Evolutionary conservation across 202 grass and related monocot species (phyloP).

Genomic region (Brachypodium distachyon): DNA sequence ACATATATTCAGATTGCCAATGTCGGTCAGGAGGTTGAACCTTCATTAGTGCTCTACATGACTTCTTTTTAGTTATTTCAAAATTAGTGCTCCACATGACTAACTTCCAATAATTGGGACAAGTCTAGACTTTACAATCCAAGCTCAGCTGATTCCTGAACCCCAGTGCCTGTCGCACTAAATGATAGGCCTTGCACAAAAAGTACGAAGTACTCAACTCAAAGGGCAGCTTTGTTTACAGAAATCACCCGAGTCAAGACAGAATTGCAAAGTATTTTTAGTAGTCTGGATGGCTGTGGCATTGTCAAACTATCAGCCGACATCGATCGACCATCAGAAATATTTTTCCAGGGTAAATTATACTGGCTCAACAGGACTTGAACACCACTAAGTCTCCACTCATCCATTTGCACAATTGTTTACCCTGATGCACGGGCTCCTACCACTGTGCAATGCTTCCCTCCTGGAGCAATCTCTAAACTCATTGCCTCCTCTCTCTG

Average conservation of each 20-base stretch:
- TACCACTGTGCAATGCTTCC: conserved; percentile 5
- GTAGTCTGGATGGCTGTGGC: not conserved
- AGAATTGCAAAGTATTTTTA: not conserved
- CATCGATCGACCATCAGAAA: not conserved
- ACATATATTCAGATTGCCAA: not conserved
- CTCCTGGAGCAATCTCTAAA: not conserved
- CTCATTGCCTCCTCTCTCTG: not conserved
- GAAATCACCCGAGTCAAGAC: not conserved
- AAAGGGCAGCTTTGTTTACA: not conserved
- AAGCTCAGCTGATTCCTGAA: not conserved
- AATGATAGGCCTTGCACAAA: not conserved
- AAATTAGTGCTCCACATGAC: conserved; percentile 26
- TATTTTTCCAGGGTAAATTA: conserved; percentile 3
- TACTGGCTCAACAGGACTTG: not conserved
- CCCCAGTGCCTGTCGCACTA: not conserved
- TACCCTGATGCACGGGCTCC: not conserved
- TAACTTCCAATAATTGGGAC: not conserved
- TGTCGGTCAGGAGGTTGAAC: conserved; percentile 6
- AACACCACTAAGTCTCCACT: conserved; percentile 38
- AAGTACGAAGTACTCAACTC: not conserved
- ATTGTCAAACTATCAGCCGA: not conserved
- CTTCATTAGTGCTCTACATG: conserved; percentile 19
- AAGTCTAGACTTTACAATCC: conserved; percentile 8
- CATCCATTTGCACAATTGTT: conserved; percentile 8
- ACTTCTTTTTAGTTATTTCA: not conserved